Base-by-base conservation (phyloP, 1,284 basidiomycete genomes). In the Exobasidium cylindrosporum region DNA sequence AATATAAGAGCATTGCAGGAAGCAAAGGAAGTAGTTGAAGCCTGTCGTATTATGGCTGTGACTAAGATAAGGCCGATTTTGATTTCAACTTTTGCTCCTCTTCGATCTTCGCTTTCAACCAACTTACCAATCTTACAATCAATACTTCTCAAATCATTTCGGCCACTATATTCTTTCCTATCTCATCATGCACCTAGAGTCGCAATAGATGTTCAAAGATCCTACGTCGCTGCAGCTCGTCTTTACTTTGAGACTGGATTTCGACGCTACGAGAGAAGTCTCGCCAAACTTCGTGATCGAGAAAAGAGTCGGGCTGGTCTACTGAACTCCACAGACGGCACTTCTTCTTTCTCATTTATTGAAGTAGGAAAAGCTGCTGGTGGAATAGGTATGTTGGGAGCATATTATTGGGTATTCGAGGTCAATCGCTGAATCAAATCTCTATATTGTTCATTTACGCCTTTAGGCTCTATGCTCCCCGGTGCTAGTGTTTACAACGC, bases 201-300 rank as follows among this genome's bases (percentile, higher is more conserved):
- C 28, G 93, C 95, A 1, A 86, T 86, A 64, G 95, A 97, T 80
- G 84, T 98, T 23, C 92, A 95, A 80, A 84, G 91, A 53, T 88
- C 90, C 3, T 99, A 99, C 77, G 83, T 90, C 31, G 86, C 86
- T 49, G 87, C 90, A 11, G 89, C 91, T 3, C 86, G 93, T 23
- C 86, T 91, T 21, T 99, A 97, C 79, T 97, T 93, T 67, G 96
- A 99, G 81, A 97, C 96, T 17, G 92, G 89, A 0, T 94, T 98
- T 77, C 83, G 96, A 62, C 83, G 96, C 54, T 99, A 98, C 78
- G 85, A 88, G 29, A 84, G 96, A 31, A 89, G 66, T 52, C 52
- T 77, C 0, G 62, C 60, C 11, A 5, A 23, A 7, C 32, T 58
- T 43, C 35, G 59, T 29, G 47, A 60, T 28, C 46, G 47, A 6